phyloP scores from a whole-genome alignment of 2,329 filamentous ascomycete species.

The Exserohilum turcica region DNA sequence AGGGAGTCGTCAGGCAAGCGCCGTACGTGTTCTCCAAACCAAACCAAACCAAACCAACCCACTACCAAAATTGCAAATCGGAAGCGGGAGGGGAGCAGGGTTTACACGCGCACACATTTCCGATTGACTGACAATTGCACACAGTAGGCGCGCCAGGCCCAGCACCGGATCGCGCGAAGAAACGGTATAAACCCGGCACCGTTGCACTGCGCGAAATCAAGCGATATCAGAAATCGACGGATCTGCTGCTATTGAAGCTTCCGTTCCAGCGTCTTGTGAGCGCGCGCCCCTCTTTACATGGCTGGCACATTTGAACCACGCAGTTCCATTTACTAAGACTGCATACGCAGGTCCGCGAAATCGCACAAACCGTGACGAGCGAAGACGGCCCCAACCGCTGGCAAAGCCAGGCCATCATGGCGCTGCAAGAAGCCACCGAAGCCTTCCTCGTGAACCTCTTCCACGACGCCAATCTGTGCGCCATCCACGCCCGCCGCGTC shows the following conservation, averaged over 20 bases:
- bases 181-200: slow-evolving; percentile 66
- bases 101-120: no score
- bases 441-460: slow-evolving; percentile 98
- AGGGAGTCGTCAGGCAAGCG: slow-evolving; percentile 28
- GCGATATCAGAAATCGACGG: slow-evolving; percentile 96
- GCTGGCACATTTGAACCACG: no score
- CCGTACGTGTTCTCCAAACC: slow-evolving; percentile 21
- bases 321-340: slow-evolving; percentile 66
- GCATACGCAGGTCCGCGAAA: slow-evolving; percentile 70
- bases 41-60: no score
- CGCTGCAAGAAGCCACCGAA: slow-evolving; percentile 97
- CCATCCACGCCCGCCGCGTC: slow-evolving; percentile 99
- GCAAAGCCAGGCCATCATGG: slow-evolving; percentile 97
- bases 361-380: slow-evolving; percentile 72
- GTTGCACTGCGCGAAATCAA: slow-evolving; percentile 98
- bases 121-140: slow-evolving; percentile 11
- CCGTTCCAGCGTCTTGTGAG: slow-evolving; percentile 90
- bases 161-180: slow-evolving; percentile 40
- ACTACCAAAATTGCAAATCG: no score
- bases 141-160: slow-evolving; percentile 41
- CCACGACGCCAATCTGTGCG: slow-evolving; percentile 97
- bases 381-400: slow-evolving; percentile 68
- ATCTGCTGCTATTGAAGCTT: slow-evolving; percentile 94
- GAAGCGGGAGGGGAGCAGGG: no score
- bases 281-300: no score